Base-by-base conservation (phyloP, 345 rosid genomes). In the Angophora floribunda region DNA sequence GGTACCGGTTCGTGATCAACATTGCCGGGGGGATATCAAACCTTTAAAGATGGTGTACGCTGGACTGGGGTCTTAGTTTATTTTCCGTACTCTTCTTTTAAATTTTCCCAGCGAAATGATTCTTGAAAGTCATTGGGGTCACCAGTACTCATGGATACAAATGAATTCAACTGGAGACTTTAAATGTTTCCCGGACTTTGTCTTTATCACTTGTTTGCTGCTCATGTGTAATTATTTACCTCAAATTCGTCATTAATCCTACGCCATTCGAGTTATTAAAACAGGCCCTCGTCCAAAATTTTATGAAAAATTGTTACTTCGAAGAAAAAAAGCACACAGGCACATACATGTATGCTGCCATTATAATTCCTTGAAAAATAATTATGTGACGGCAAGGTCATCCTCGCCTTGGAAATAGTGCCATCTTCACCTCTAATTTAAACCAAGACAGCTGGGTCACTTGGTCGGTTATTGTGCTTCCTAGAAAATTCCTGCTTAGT, bases 1-100 rank as follows among this genome's bases (percentile, higher is more conserved):
- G 95, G 44, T 95, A 94, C 57, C 96, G 97, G 17, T 95, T 95
- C 85, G 94, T 95, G 28, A 94, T 94, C 78, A 95, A 95, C 89
- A 91, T 94, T 61, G 94, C 91, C 1, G 91, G 91, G 47, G 90
- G 47, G 30, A 5, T 50, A 21, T 75, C 91, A 12, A 89, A 49
- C 32, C 87, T 90, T 45, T 89, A 49, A 89, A 28, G 45, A 36
- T 16, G 80, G 80, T 5, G 80, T 9, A 10, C 21, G 41, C 41
- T 36, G 41, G 41, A 36, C 41, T 36, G 41, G 41, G 41, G 41
- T 36, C 41, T 36, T 36, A 5, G 26, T 59, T 11, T n/a, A 63
- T n/a, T 63, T 36, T 28, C 70, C 19, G 4, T n/a, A 5, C 36
- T 26, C 6, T 61, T 6, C 30, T 12, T 28, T 1, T 28, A 1